Base-by-base conservation (phyloP, 306 rosid species). In the Dryas drummondii region DNA sequence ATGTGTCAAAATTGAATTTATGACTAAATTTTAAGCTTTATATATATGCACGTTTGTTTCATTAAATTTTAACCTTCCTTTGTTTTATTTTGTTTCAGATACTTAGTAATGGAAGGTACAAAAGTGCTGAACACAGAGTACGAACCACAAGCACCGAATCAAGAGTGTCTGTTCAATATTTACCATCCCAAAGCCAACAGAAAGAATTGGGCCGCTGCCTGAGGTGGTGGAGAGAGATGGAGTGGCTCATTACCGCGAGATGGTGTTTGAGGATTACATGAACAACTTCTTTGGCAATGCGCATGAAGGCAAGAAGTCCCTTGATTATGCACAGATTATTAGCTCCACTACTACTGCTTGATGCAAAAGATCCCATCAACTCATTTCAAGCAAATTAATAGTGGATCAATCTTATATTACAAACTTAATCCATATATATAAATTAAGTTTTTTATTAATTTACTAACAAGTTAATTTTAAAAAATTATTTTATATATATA, bases 31-130 rank as follows among this genome's bases (percentile, higher is more conserved):
- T 32, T 32, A 32, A 32, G 37, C 37, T 32, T 32, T 32, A 32
- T 22, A 22, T 22, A 22, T 32, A 32, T 32, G 37, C 37, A 32
- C 1, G 37, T 32, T 0, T 32, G 37, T 1, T 32, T 2, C 37
- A 32, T 32, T 32, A 32, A 32, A 32, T 32, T 32, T 22, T 22
- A 56, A 56, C 16, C 26, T 37, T 46, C 17, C 32, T 22, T 22
- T 22, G 22, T 32, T 32, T 32, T 32, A 2, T 32, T 32, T 44
- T 19, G 50, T 40, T 19, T 1, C 17, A 84, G 90, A 82, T 85
- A 77, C 27, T 91, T n/a, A 91, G 90, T 72, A 88, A 88, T 78
- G 93, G 93, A 13, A 87, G 70, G 82, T 88, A 88, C 41, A 84
- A 81, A 79, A 91, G 91, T 65, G 86, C 90, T 12, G 91, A 88